Evolutionary conservation across 2,329 filamentous ascomycete genomes (phyloP), one percentile per base, ranked within the genome.

Genomic region (Dendrostoma leiphaemia): DNA sequence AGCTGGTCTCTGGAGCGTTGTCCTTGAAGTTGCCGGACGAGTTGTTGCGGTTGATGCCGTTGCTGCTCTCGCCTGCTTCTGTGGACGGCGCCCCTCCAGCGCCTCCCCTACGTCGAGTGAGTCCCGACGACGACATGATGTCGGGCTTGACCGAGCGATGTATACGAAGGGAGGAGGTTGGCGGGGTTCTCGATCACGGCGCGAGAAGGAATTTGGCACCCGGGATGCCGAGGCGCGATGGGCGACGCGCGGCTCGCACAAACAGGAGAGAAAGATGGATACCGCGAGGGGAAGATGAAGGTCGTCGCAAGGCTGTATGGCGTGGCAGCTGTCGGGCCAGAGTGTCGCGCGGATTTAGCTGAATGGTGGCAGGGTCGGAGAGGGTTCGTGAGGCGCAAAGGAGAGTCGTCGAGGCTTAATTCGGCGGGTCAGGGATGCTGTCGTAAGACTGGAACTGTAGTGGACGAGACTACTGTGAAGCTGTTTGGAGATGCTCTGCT

Each of bases 1-100:
- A 97, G 66, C 89, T 93, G 58, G 94, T 97, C 75, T 86, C 84
- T 65, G 83, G 84, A 60, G 71, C 76, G 66, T 65, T 75, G 66
- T 83, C 81, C 67, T 74, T 74, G 66, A 74, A 69, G 67, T 81
- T 81, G 65, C 70, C 73, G 57, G 79, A 72, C 43, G 78, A 79
- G 65, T 83, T 78, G 77, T 84, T 74, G 65, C 80, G 75, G 77
- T 84, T 60, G 47, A 63, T 79, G 59, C 85, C 65, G 55, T 71
- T 71, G 60, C 73, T 74, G 68, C 71, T 74, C 69, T 78, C 81
- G 54, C 81, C 80, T n/a, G n/a, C n/a, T 47, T 76, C 77, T 60
- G 71, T 72, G 62, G 74, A 71, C 58, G 73, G 77, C 65, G 79
- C 83, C 65, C 74, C 71, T 44, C 67, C 76, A 79, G 89, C 80